Conservation (phyloP, 495 filamentous ascomycete genomes). For the Aspergillus affinis region DNA sequence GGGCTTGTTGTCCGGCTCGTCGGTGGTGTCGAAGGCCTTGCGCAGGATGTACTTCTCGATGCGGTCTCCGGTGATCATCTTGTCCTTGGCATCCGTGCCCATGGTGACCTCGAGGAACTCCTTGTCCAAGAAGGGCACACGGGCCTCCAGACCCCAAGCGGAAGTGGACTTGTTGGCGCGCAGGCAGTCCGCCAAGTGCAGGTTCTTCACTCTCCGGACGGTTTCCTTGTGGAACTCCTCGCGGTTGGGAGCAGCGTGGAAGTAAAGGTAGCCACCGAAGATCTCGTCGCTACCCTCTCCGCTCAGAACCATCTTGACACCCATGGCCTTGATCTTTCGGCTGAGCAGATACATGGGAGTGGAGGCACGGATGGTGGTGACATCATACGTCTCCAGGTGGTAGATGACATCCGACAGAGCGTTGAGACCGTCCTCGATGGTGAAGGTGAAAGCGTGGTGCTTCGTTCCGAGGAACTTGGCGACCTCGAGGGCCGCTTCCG, state of each 20-base stretch:
- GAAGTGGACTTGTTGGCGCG: conserved; percentile 98
- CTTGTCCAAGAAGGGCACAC: conserved; percentile 97
- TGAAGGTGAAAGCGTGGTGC: conserved; percentile 98
- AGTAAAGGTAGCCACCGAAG: conserved; percentile 98
- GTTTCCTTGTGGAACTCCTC: conserved; percentile 92
- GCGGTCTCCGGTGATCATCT: conserved; percentile 87
- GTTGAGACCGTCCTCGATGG: conserved; percentile 92
- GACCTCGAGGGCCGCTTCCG: conserved; percentile 81
- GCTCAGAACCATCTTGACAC: conserved; percentile 98
- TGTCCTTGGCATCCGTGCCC: conserved; percentile 89
- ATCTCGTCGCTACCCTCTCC: conserved; percentile 98
- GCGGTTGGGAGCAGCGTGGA: conserved; percentile 89
- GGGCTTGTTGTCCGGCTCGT: conserved; percentile 71
- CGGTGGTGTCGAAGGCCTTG: conserved; percentile 92
- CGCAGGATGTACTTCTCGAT: conserved; percentile 98
- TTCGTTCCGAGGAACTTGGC: conserved; percentile 94
- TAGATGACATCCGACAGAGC: conserved; percentile 96
- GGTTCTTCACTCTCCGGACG: conserved; percentile 87
- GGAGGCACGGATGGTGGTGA: conserved; percentile 96
- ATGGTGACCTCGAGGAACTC: conserved; percentile 88
- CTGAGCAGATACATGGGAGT: conserved; percentile 98
- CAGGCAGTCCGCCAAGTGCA: conserved; percentile 92
- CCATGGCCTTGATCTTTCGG: conserved; percentile 98
- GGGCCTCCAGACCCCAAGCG: conserved; percentile 98
- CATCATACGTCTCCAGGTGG: conserved; percentile 96